Conservation (phyloP, 1,284 basidiomycete species). For the Neonothopanus nambi region DNA sequence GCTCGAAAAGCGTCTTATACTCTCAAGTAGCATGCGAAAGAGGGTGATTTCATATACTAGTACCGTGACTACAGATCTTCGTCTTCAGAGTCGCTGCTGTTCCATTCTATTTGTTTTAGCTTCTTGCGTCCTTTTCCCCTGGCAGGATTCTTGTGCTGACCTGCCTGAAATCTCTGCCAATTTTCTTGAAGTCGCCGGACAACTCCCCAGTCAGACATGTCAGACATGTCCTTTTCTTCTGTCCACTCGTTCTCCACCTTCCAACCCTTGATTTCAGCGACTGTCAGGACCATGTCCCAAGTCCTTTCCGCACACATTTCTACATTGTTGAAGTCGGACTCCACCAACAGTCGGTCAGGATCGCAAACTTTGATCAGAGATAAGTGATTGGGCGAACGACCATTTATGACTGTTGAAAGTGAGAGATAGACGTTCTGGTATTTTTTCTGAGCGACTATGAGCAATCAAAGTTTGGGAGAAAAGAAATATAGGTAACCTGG, state of each 20-base stretch:
- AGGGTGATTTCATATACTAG: background rate
- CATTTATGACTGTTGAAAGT: slow-evolving; percentile 76
- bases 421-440: slow-evolving; percentile 77
- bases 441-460: slow-evolving; percentile 45
- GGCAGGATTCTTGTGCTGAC: slow-evolving; percentile 36
- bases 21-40: no score
- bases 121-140: slow-evolving; percentile 7
- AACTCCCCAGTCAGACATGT: slow-evolving; percentile 53
- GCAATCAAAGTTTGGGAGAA: background rate
- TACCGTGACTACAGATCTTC: background rate
- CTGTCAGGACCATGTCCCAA: slow-evolving; percentile 66
- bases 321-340: slow-evolving; percentile 73
- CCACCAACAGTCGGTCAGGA: slow-evolving; percentile 66
- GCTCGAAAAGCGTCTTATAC: no score
- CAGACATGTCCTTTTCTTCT: slow-evolving; percentile 34
- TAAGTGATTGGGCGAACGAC: slow-evolving; percentile 58
- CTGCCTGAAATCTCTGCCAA: slow-evolving; percentile 59
- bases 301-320: slow-evolving; percentile 52
- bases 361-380: slow-evolving; percentile 61
- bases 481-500: slow-evolving; percentile 48
- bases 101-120: slow-evolving; percentile 7
- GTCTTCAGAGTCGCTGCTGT: slow-evolving; percentile 9
- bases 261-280: slow-evolving; percentile 71
- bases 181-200: slow-evolving; percentile 66
- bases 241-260: slow-evolving; percentile 59